phyloP scores from a whole-genome alignment of 805 yeast species.

The Spencermartinsiella europaea region DNA sequence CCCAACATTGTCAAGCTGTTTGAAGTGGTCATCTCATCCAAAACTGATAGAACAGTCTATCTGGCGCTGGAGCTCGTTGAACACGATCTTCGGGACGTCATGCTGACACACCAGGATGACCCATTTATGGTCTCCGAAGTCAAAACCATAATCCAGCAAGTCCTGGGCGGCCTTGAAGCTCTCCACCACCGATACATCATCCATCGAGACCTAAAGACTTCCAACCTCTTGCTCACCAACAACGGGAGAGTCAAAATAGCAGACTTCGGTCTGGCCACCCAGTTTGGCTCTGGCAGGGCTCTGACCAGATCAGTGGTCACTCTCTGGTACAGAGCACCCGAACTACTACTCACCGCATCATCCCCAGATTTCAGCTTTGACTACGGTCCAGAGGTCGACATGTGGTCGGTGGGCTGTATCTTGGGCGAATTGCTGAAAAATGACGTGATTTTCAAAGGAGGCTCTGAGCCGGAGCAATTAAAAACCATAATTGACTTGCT shows the following conservation, averaged over 20 bases:
- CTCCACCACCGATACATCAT: conserved; percentile 24
- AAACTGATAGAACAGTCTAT: conserved; percentile 14
- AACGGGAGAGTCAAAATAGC: conserved; percentile 25
- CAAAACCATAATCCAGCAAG: conserved; percentile 27
- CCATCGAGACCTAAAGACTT: conserved; percentile 29
- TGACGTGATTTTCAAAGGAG: conserved; percentile 39
- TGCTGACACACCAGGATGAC: conserved; percentile 23
- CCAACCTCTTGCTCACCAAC: conserved; percentile 25
- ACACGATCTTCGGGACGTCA: conserved; percentile 25
- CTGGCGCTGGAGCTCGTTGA: conserved; percentile 31
- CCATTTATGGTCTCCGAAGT: conserved; percentile 28
- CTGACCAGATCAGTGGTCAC: conserved; percentile 40
- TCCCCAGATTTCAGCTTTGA: no score
- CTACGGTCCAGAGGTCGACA: conserved; percentile 85
- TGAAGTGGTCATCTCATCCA: conserved; percentile 47
- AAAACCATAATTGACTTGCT: conserved; percentile 40
- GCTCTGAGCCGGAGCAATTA: conserved; percentile 41
- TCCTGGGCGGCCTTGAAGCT: conserved; percentile 22
- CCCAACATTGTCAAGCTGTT: conserved; percentile 47
- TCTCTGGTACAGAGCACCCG: conserved; percentile 40
- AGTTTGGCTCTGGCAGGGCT: conserved; percentile 42
- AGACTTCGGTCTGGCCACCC: conserved; percentile 51
- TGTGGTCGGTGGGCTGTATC: conserved; percentile 91
- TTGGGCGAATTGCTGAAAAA: conserved; percentile 45
- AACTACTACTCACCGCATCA: conserved; percentile 63